Evolutionary conservation across 345 rosid genomes (phyloP), one percentile per base, ranked within the genome.

Genomic region (Crucihimalaya himalaica): DNA sequence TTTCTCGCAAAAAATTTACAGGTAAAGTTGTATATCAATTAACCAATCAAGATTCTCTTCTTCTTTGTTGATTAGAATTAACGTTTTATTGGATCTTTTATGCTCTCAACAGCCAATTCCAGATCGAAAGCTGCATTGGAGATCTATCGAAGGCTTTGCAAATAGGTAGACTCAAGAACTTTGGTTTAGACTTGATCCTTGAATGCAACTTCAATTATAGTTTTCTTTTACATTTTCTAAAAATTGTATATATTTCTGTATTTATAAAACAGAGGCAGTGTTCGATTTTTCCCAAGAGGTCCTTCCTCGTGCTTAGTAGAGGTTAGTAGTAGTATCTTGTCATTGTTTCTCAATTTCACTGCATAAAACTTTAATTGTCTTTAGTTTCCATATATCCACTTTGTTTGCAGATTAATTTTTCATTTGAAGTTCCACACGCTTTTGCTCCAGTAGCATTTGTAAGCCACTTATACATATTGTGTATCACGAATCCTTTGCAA

Each of bases 281-380:
- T 89, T 80, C 86, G 98, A 63, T 93, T 93, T 84, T 91, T 78
- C 73, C 96, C 94, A 0, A 89, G 80, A 80, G 91, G 96, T n/a
- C 81, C 94, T 16, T 79, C 87, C 18, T 88, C 97, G 3, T 93
- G 97, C 62, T 14, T 72, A 54, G 83, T 93, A 59, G 96, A 89
- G 80, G 98, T 93, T 72, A 82, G 86, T 60, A 19, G 20, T 25
- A 9, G 11, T 35, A 75, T 40, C 0, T 35, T 66, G 31, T 59
- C 47, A 25, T 46, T 46, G 11, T 31, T 37, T 39, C 19, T 14
- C 3, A 20, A 10, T 45, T 53, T 75, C 1, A 54, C 42, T 8
- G n/a, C n/a, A n/a, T n/a, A n/a, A n/a, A n/a, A n/a, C n/a, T n/a
- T n/a, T n/a, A n/a, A n/a, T n/a, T n/a, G n/a, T n/a, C n/a, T n/a